Base-by-base conservation (phyloP, 1,284 basidiomycete genomes). In the Marasmius tenuissimus region DNA sequence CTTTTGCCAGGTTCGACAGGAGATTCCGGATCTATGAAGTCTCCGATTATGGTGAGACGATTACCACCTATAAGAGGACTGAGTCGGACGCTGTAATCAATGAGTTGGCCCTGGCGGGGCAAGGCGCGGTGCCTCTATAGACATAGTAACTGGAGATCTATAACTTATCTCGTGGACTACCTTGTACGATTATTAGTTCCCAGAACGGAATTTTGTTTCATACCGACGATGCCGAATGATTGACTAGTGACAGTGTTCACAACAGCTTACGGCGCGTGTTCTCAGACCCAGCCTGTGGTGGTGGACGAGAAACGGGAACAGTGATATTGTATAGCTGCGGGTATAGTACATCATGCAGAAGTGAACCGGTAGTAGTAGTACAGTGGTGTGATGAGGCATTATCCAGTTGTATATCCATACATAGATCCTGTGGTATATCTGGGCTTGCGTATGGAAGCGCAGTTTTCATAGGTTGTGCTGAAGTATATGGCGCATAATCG, bases 1-100 rank as follows among this genome's bases (percentile, higher is more conserved):
- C 20, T 53, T 14, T 53, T 42, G 48, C 39, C 58, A 90, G 88
- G 4, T 96, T 97, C 70, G 92, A 96, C 71, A 85, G 94, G n/a
- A 84, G 95, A 33, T 94, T 96, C 80, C 82, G 95, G 7, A 78
- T 97, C 51, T 97, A 89, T 73, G 86, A 93, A 33, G 81, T 97
- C 57, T 91, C 89, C 3, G 85, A 96, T 62, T 98, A 85, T 71
- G 96, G 96, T 27, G 94, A 97, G 79, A 92, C 85, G 4, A 92
- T 98, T 69, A 78, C 83, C 69, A 97, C 95, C 20, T 96, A 92
- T 76, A 97, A 97, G 75, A 85, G 90, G n/a, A 88, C 89, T 6
- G 91, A 94, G 70, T 79, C 85, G 56, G 88, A 89, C 48, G 84
- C 85, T 60, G 80, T 92, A 22, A 66, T 93, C 38, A 91, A 96